Evolutionary conservation across 2,329 filamentous ascomycete species (phyloP).

Genomic region (Daldinia sp.): DNA sequence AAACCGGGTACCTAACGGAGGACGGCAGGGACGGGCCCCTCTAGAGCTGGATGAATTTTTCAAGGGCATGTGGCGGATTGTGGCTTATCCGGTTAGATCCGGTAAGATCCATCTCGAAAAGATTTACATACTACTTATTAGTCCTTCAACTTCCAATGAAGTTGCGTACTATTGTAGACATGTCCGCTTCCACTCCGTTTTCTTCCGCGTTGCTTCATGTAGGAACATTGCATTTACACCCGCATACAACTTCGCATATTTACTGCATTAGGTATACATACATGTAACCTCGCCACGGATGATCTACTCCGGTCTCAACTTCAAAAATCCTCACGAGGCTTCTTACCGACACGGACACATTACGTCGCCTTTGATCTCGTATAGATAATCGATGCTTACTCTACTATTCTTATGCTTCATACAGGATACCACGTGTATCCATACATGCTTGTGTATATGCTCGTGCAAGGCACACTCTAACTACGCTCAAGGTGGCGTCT

Average conservation of each 20-base stretch:
- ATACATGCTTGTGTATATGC: not conserved
- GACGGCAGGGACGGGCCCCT: not conserved
- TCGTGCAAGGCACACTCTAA: not conserved
- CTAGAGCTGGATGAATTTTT: not conserved
- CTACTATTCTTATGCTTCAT: not conserved
- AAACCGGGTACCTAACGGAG: not conserved
- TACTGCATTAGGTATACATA: not conserved
- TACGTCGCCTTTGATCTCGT: not conserved
- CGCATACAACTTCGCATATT: not conserved
- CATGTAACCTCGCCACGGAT: slow-evolving; percentile 7
- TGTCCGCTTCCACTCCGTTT: slow-evolving; percentile 1
- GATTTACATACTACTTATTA: not conserved
- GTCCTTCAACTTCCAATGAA: slow-evolving; percentile 2
- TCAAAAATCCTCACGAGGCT: slow-evolving; percentile 24
- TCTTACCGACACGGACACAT: slow-evolving; percentile 1
- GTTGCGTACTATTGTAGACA: too few relatives aligned
- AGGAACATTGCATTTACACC: slow-evolving; percentile 1
- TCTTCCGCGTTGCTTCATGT: slow-evolving; percentile 3
- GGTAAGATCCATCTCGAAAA: not conserved
- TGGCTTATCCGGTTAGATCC: slow-evolving; percentile 16
- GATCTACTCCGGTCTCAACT: slow-evolving; percentile 18
- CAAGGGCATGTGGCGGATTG: slow-evolving; percentile 22
- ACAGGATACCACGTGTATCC: slow-evolving; percentile 1
- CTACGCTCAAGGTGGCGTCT: not conserved
- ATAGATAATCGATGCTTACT: not conserved